phyloP scores from a whole-genome alignment of 1,139 yeast genomes.

The Debaryomycetaceae sp. region DNA sequence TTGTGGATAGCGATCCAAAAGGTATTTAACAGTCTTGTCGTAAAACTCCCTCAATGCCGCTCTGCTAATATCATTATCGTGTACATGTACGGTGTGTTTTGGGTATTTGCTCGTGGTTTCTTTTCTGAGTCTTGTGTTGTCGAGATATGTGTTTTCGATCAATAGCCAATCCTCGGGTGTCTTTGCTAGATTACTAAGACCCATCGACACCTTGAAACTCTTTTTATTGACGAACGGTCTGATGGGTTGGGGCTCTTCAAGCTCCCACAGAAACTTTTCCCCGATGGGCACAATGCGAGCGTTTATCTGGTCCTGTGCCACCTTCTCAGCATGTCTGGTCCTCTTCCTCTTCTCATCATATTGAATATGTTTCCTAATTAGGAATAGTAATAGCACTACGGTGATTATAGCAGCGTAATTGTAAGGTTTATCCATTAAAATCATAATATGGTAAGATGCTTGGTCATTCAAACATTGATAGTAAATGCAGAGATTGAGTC shows the following conservation, averaged over 20 bases:
- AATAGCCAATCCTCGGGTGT: constrained; percentile 37
- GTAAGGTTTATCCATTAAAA: neutral
- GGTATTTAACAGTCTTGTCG: constrained; percentile 22
- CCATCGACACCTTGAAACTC: constrained; percentile 39
- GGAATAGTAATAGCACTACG: neutral
- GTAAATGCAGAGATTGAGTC: too few species aligned
- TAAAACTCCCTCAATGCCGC: constrained; percentile 35
- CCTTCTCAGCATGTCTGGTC: neutral
- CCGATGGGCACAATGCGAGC: constrained; percentile 11
- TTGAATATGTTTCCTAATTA: neutral
- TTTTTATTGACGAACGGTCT: constrained; percentile 47
- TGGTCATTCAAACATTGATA: neutral
- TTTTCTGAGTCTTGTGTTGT: constrained; percentile 19
- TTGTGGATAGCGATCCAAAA: constrained; percentile 31
- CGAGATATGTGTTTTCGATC: constrained; percentile 33
- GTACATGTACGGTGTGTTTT: constrained; percentile 41
- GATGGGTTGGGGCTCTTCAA: constrained; percentile 44
- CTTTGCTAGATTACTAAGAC: constrained; percentile 25
- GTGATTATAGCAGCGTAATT: neutral
- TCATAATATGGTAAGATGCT: neutral
- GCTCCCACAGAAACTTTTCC: constrained; percentile 44
- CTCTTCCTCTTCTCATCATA: neutral
- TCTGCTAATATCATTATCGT: constrained; percentile 11
- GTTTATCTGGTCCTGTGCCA: neutral
- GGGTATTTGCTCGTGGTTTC: constrained; percentile 15